A percentile compares a stretch with the other conserved stretches of the same genome.
Evolutionary conservation across 306 rosid species (phyloP).

Genomic region (Glycyrrhiza uralensis): DNA sequence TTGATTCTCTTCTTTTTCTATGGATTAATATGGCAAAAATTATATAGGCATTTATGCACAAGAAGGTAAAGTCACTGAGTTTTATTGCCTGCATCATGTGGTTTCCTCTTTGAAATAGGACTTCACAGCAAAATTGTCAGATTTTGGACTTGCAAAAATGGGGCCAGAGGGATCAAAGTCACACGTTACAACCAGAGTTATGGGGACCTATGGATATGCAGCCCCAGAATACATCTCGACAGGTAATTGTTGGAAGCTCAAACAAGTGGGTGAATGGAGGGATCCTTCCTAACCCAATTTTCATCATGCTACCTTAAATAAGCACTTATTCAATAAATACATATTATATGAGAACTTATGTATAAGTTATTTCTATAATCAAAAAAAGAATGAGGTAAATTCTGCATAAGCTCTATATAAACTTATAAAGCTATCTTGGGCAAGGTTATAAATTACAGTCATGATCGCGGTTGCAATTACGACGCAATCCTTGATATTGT

Average conservation of each 20-base stretch:
- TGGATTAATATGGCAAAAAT: not conserved
- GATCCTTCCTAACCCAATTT: no score
- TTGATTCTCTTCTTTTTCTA: not conserved
- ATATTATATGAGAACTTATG: no score
- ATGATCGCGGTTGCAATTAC: no score
- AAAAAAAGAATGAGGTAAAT: no score
- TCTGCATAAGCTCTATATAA: no score
- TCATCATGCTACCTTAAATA: no score
- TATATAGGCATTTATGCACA: not conserved
- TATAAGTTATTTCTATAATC: no score
- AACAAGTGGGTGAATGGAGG: not conserved
- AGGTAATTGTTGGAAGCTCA: slow-evolving; percentile 50
- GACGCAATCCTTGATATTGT: no score
- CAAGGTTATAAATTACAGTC: no score
- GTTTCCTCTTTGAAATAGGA: slow-evolving; percentile 46
- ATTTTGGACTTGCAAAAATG: slow-evolving; percentile 96
- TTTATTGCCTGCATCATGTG: slow-evolving; percentile 4
- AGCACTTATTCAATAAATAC: no score
- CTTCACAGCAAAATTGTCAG: slow-evolving; percentile 88
- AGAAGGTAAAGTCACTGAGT: not conserved
- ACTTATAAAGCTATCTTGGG: no score
- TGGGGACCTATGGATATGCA: slow-evolving; percentile 97
- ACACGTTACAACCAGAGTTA: slow-evolving; percentile 88
- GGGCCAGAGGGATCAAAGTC: slow-evolving; percentile 96
- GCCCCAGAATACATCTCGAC: slow-evolving; percentile 95